Evolutionary conservation across 1,284 basidiomycete genomes (phyloP).

Genomic region (Ganoderma sinense): DNA sequence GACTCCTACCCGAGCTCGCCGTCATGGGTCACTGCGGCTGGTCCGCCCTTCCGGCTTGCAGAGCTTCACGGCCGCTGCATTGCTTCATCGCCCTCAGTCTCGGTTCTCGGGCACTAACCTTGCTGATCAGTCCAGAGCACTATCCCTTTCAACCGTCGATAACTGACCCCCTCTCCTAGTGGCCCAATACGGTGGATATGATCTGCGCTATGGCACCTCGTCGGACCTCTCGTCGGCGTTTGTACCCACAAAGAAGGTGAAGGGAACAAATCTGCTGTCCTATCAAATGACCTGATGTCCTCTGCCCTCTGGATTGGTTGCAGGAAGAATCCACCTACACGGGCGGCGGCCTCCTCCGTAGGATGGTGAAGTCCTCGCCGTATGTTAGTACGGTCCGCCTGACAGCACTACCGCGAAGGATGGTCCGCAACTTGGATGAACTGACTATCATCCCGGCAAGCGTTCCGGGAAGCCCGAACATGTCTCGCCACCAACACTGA

Average conservation of each 20-base stretch:
- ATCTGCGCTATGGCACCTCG: not conserved
- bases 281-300: conserved; percentile 13
- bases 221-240: conserved; percentile 9
- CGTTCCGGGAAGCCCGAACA: not conserved
- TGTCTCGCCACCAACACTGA: not conserved
- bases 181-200: not conserved
- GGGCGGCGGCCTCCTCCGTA: conserved; percentile 8
- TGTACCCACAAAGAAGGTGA: conserved; percentile 15
- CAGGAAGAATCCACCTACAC: conserved; percentile 9
- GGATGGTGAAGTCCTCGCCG: not conserved
- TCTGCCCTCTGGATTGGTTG: not conserved
- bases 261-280: not conserved
- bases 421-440: not conserved
- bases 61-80: not conserved
- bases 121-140: not conserved
- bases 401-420: conserved; percentile 7
- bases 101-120: not conserved
- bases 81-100: not conserved
- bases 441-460: not conserved
- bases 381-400: conserved; percentile 4
- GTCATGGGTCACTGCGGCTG: not conserved
- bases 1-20: not conserved
- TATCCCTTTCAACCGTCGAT: not conserved
- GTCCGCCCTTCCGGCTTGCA: not conserved
- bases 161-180: not conserved